Evolutionary conservation across 2,329 filamentous ascomycete genomes (phyloP), one percentile per base, ranked within the genome.

Genomic region (Juglanconis sp.): DNA sequence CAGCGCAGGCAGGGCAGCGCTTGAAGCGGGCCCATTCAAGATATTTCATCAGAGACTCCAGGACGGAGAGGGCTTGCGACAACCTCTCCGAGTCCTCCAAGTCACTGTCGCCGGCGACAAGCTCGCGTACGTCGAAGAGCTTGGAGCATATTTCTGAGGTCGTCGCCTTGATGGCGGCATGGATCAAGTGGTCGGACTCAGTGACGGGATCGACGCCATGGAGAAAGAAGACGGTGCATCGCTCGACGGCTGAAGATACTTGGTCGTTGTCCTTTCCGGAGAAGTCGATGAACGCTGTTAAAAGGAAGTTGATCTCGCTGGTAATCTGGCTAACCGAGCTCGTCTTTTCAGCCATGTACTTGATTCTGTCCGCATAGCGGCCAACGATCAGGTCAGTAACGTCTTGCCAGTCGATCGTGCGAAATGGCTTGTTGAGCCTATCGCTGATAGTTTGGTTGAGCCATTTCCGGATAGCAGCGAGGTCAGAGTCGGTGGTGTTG

Each of bases 361-460:
- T 65, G 34, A 92, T 72, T 31, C 85, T 77, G 36, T 81, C 74
- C 4, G 81, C 79, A 66, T 88, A 91, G 1, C 89, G 81, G 4
- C 77, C 70, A 4, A 90, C 77, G 4, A 92, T 75, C 77, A 89
- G 80, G 66, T 93, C 90, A 0, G 81, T 79, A 1, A 89, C 75
- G 0, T 74, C 79, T 68, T 92, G 89, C 90, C 90, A 92, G 66
- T 90, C 75, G 32, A 83, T 68, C 17, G 67, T 63, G 31, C 10
- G 69, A 64, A 9, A 65, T 61, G 4, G 76, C 63, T 42, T 77
- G 68, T 49, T 70, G 69, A 17, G 76, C 0, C 71, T 66, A 2
- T 72, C 67, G 3, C 30, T 32, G 1, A 69, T 62, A 1, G 70
- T 67, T 8, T 68, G 63, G 9, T 52, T 57, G 1, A 72, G 48